Evolutionary conservation across 148 eudicot genomes (phyloP).

Genomic region (Dianthus caryophyllus): DNA sequence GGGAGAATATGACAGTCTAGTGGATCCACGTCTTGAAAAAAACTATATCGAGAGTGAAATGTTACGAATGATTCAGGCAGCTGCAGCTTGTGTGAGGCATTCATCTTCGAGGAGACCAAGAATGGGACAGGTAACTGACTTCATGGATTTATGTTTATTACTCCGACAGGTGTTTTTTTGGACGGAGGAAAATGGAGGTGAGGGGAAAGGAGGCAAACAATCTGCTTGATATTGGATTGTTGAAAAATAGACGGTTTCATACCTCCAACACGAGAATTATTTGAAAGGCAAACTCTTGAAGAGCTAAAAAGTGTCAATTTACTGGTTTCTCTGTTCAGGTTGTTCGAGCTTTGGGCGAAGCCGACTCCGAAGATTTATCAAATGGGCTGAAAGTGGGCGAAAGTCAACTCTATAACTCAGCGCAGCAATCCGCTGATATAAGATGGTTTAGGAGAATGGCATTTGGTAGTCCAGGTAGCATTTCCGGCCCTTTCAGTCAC

Average conservation of each 20-base stretch:
- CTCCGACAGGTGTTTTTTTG: no score
- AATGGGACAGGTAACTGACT: conserved; percentile 78
- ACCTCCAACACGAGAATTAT: no score
- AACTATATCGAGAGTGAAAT: conserved; percentile 54
- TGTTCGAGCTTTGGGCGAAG: conserved; percentile 55
- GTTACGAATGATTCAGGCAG: conserved; percentile 67
- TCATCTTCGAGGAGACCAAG: conserved; percentile 68
- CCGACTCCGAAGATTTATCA: conserved; percentile 57
- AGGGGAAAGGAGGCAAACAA: no score
- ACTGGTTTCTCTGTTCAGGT: conserved; percentile 31
- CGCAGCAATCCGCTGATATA: conserved; percentile 65
- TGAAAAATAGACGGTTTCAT: no score
- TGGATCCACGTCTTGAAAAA: conserved; percentile 64
- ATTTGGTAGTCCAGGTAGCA: conserved; percentile 52
- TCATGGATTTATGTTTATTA: no score
- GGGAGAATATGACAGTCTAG: conserved; percentile 46
- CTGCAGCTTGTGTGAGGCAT: conserved; percentile 92
- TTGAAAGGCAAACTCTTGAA: neutral
- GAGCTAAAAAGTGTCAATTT: neutral
- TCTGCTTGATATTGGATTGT: no score
- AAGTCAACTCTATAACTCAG: conserved; percentile 53
- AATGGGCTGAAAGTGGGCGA: conserved; percentile 88
- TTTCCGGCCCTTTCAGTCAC: conserved; percentile 47
- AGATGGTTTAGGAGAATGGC: conserved; percentile 70
- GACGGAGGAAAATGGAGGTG: no score